phyloP scores from a whole-genome alignment of 257 asterid genomes.

The Solanum gandarillasii region DNA sequence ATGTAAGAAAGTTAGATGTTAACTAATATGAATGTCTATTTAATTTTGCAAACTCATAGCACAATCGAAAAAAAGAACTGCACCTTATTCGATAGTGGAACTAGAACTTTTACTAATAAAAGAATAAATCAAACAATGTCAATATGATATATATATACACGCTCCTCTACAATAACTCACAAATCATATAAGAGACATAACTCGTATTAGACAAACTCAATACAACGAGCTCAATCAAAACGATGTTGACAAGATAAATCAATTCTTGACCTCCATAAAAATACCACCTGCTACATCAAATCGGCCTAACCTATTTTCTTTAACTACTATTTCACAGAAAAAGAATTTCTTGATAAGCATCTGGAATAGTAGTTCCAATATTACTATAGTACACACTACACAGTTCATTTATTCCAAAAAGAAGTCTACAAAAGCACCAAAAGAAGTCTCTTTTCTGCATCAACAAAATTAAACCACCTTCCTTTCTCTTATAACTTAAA shows the following conservation, averaged over 20 bases:
- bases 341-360: neutral
- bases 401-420: neutral
- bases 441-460: constrained; percentile 23
- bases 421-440: constrained; percentile 39
- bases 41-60: neutral
- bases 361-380: neutral
- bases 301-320: no score
- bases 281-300: neutral
- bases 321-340: neutral
- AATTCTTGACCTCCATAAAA: neutral
- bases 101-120: neutral
- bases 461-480: constrained; percentile 3
- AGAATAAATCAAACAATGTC: no score
- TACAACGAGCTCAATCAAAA: neutral
- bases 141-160: no score
- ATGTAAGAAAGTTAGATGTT: neutral
- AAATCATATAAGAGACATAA: neutral
- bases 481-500: neutral
- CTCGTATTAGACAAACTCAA: neutral
- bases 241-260: no score
- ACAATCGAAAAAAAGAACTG: neutral
- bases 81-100: neutral
- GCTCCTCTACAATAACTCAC: no score
- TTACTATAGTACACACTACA: neutral
- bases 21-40: neutral